A percentile compares a stretch with the other conserved stretches of the same genome.
These are phyloP conservation scores for Neonectria coccinea DNA, from an alignment of 2,329 filamentous ascomycete species.

Conservation along the genomic window DNA sequence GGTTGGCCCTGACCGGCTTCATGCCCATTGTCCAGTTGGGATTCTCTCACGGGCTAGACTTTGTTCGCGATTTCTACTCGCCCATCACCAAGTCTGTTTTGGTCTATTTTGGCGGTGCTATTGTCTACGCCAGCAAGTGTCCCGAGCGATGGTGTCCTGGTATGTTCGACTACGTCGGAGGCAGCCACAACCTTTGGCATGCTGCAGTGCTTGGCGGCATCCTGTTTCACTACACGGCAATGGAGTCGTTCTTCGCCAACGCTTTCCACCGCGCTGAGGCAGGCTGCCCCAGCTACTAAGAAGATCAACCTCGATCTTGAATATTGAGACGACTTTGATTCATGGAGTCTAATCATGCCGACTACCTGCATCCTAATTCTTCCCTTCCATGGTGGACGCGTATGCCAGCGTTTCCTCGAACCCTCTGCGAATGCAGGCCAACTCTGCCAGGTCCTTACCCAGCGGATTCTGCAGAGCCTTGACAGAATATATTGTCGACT, in stretches of 20 bases:
- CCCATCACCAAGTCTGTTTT: constrained; percentile 85
- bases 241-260: constrained; percentile 91
- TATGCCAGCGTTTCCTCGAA: background rate
- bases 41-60: constrained; percentile 79
- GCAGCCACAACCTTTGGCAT: constrained; percentile 98
- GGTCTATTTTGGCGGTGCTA: constrained; percentile 87
- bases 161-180: constrained; percentile 93
- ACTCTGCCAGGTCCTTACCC: background rate
- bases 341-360: background rate
- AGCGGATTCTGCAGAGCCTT: background rate
- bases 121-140: constrained; percentile 90
- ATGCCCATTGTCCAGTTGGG: constrained; percentile 88
- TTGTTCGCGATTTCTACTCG: constrained; percentile 90
- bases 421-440: background rate
- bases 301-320: background rate
- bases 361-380: background rate
- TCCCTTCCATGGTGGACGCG: background rate
- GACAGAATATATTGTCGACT: background rate
- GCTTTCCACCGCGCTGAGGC: constrained; percentile 77
- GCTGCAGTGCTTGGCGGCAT: constrained; percentile 94
- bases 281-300: constrained; percentile 67
- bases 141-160: constrained; percentile 95
- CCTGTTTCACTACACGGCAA: constrained; percentile 94
- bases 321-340: background rate
- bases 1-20: constrained; percentile 88